Evolutionary conservation across 495 filamentous ascomycete genomes (phyloP).

Genomic region (Penicilliopsis zonata): DNA sequence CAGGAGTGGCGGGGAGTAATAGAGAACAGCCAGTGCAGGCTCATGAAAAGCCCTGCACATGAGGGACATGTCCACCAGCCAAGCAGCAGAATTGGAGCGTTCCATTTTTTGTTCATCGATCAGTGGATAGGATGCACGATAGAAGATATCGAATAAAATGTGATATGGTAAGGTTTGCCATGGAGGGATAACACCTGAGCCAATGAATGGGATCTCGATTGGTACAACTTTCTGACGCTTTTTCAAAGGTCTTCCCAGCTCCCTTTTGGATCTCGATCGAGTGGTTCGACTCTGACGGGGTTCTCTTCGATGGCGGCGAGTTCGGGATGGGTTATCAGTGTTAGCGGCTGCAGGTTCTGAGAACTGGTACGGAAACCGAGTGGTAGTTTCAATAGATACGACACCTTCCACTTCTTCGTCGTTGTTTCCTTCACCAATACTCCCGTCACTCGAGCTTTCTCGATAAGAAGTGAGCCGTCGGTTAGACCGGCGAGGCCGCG

Average conservation of each 20-base stretch:
- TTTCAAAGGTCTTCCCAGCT: conserved; percentile 11
- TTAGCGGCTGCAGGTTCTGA: conserved; percentile 3
- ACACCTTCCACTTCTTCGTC: conserved; percentile 5
- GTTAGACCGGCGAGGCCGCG: conserved; percentile 23
- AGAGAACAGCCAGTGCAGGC: conserved; percentile 64
- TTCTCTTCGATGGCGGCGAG: conserved; percentile 7
- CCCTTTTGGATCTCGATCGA: conserved; percentile 9
- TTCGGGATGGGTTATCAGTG: conserved; percentile 10
- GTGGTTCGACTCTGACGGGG: conserved; percentile 10
- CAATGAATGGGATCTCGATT: conserved; percentile 8
- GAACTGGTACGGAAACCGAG: conserved; percentile 3
- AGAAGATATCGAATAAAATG: conserved; percentile 56
- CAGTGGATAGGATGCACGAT: conserved; percentile 49
- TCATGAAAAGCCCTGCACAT: conserved; percentile 57
- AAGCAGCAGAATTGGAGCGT: conserved; percentile 34
- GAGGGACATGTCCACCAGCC: conserved; percentile 48
- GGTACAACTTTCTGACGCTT: conserved; percentile 18
- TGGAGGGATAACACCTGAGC: conserved; percentile 40
- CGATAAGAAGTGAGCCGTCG: conserved; percentile 27
- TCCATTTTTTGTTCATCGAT: conserved; percentile 29
- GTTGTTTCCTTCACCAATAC: conserved; percentile 9
- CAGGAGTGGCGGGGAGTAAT: conserved; percentile 52
- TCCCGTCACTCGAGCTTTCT: conserved; percentile 30
- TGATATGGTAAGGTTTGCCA: conserved; percentile 67
- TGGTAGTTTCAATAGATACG: conserved; percentile 3